Evolutionary conservation across 1,139 yeast species (phyloP).

Genomic region (Yamadazyma atmosphaerica): DNA sequence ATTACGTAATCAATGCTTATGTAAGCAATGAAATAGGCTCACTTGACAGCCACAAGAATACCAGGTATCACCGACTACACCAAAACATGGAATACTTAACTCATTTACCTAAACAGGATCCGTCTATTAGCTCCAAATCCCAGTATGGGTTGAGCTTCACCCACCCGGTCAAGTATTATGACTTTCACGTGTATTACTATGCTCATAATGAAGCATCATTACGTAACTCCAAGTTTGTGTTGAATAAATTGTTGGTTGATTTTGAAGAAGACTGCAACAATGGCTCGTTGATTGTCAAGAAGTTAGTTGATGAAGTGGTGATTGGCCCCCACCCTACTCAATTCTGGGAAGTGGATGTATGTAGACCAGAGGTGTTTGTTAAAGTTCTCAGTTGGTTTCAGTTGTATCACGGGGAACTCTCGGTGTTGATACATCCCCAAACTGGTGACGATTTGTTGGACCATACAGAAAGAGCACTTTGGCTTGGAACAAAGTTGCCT

Average conservation of each 20-base stretch:
- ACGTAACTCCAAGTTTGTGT: neutral
- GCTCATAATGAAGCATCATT: conserved; percentile 5
- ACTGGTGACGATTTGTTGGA: conserved; percentile 44
- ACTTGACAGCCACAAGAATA: neutral
- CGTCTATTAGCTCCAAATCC: conserved; percentile 25
- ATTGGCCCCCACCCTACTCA: conserved; percentile 59
- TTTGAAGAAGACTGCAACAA: conserved; percentile 24
- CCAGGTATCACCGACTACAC: no score
- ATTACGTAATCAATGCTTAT: neutral
- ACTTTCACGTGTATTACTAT: conserved; percentile 29
- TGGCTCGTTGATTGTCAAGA: conserved; percentile 33
- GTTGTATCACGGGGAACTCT: conserved; percentile 49
- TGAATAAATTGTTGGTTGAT: conserved; percentile 22
- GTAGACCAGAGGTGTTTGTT: conserved; percentile 29
- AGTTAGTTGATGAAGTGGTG: conserved; percentile 14
- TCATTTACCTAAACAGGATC: conserved; percentile 6
- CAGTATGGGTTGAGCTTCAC: conserved; percentile 21
- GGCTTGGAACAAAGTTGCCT: conserved; percentile 49
- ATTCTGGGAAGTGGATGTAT: conserved; percentile 46
- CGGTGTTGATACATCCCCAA: conserved; percentile 57
- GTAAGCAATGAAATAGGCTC: neutral
- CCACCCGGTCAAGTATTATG: conserved; percentile 33
- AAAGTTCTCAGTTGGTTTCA: conserved; percentile 42
- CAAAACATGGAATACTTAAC: neutral
- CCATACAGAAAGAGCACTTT: conserved; percentile 53